These are phyloP conservation scores for Colletotrichum echinochloae DNA, from an alignment of 2,329 filamentous ascomycete genomes.

Conservation along the genomic window DNA sequence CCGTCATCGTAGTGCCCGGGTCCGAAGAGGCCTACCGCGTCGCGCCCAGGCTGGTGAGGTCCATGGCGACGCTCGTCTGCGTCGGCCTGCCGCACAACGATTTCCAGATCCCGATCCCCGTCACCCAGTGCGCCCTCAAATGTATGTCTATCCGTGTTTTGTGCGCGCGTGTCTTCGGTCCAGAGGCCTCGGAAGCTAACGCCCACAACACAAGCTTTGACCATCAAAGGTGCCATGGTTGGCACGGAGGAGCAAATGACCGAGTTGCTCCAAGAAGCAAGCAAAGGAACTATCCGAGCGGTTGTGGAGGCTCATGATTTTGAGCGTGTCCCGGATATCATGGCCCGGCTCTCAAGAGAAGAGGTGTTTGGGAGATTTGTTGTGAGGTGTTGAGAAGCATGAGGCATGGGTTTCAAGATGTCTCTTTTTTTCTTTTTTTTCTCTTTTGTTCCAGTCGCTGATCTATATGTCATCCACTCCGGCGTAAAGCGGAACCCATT, in stretches of 20 bases:
- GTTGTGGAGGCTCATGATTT: neutral
- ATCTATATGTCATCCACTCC: neutral
- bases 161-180: neutral
- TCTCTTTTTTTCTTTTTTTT: too few species aligned
- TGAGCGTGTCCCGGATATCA: neutral
- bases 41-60: slow-evolving; percentile 44
- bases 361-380: neutral
- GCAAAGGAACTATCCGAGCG: neutral
- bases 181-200: neutral
- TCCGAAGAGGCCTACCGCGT: slow-evolving; percentile 44
- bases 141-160: neutral
- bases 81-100: slow-evolving; percentile 47
- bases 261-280: neutral
- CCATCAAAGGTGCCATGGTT: slow-evolving; percentile 34
- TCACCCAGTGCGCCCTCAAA: slow-evolving; percentile 18
- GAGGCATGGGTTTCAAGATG: neutral
- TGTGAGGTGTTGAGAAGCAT: neutral
- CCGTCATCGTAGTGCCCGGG: slow-evolving; percentile 45
- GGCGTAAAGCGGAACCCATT: neutral
- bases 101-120: slow-evolving; percentile 45
- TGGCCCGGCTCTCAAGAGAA: neutral
- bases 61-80: slow-evolving; percentile 45
- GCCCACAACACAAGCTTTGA: slow-evolving; percentile 1
- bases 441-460: neutral
- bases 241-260: slow-evolving; percentile 12